Evolutionary conservation across 768 basidiomycete species (phyloP).

Genomic region (Tulasnella sp.): DNA sequence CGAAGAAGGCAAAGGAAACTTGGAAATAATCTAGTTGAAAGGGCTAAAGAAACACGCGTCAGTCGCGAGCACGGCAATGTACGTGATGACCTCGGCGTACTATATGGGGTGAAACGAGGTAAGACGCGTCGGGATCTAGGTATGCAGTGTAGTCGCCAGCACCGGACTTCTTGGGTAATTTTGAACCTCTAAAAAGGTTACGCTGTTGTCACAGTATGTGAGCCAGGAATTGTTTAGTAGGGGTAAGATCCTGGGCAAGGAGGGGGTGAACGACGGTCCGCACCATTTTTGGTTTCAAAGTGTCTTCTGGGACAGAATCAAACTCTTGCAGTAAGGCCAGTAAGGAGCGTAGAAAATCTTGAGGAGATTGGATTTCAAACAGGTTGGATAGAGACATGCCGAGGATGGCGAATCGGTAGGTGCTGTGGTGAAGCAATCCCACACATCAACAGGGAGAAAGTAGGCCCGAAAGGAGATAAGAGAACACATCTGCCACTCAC

Average conservation of each 20-base stretch:
- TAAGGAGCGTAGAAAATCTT: slow-evolving; percentile 66
- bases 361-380: slow-evolving; percentile 67
- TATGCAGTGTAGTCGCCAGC: slow-evolving; percentile 50
- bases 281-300: slow-evolving; percentile 61
- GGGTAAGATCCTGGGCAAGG: neutral
- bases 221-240: no score
- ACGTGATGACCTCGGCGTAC: slow-evolving; percentile 27
- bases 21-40: slow-evolving; percentile 84
- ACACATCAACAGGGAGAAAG: neutral
- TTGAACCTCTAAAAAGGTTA: slow-evolving; percentile 42
- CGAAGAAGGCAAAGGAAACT: slow-evolving; percentile 74
- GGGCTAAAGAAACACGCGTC: slow-evolving; percentile 38
- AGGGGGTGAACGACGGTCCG: neutral
- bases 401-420: slow-evolving; percentile 69
- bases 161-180: slow-evolving; percentile 40
- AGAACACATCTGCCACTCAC: slow-evolving; percentile 30
- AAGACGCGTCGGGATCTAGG: slow-evolving; percentile 40
- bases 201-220: slow-evolving; percentile 26
- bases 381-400: slow-evolving; percentile 76
- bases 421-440: slow-evolving; percentile 34
- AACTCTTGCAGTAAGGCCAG: slow-evolving; percentile 61
- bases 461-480: neutral
- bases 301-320: slow-evolving; percentile 66
- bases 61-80: neutral
- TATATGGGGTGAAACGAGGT: slow-evolving; percentile 60